These are phyloP conservation scores for Podaxis sp. DNA, from an alignment of 768 basidiomycete species.

Conservation along the genomic window DNA sequence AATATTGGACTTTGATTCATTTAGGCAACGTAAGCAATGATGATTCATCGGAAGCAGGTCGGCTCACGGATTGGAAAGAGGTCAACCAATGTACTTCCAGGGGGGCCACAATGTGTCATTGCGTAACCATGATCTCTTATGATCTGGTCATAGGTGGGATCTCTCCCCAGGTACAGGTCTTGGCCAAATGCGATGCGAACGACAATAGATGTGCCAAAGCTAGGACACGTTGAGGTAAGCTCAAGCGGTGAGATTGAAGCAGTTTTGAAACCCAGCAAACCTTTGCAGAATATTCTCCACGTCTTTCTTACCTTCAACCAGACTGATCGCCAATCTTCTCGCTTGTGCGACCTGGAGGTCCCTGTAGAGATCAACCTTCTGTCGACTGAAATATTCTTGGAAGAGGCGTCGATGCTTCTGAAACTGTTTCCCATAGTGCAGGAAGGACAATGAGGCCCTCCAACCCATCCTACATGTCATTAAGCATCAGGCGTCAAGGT, in stretches of 20 bases:
- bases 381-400: background rate
- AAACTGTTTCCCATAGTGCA: background rate
- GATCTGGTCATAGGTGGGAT: background rate
- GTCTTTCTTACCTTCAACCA: background rate
- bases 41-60: background rate
- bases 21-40: background rate
- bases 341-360: background rate
- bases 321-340: background rate
- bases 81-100: constrained; percentile 5
- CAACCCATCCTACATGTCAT: background rate
- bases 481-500: background rate
- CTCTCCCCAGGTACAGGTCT: background rate
- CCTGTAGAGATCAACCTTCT: background rate
- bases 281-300: background rate
- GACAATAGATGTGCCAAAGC: background rate
- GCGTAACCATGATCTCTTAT: background rate
- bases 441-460: background rate
- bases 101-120: constrained; percentile 6
- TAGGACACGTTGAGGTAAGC: background rate
- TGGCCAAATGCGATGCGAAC: constrained; percentile 10
- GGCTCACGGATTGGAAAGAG: constrained; percentile 8
- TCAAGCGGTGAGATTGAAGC: background rate
- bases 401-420: constrained; percentile 11
- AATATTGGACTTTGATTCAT: background rate
- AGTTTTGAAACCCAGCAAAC: background rate